Conservation (phyloP, 805 yeast species). For the Teunomyces panamensis region DNA sequence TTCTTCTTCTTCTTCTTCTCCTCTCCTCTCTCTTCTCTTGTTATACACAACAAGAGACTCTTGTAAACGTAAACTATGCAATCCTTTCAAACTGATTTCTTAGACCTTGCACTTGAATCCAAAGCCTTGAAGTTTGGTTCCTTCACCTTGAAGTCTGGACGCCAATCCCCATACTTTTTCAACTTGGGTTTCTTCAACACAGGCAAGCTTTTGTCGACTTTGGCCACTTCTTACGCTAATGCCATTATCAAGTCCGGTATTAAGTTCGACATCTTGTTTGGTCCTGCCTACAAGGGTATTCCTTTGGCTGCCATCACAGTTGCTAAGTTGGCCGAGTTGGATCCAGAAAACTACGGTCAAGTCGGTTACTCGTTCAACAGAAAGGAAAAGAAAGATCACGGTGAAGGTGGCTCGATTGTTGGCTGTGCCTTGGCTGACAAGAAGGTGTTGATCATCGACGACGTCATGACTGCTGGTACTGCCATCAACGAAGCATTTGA, state of each 20-base stretch:
- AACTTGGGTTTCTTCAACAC: conserved; percentile 87
- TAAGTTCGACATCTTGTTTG: conserved; percentile 87
- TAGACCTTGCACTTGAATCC: conserved; percentile 78
- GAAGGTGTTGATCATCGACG: conserved; percentile 84
- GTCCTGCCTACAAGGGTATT: conserved; percentile 98
- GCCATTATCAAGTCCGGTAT: conserved; percentile 79
- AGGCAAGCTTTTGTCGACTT: conserved; percentile 71
- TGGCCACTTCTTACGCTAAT: conserved; percentile 86
- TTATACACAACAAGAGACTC: conserved; percentile 4
- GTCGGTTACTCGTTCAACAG: conserved; percentile 93
- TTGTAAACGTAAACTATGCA: conserved; percentile 24
- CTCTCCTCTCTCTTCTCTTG: conserved; percentile 6
- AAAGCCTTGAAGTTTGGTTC: conserved; percentile 83
- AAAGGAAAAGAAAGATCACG: conserved; percentile 95
- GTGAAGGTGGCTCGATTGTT: conserved; percentile 95
- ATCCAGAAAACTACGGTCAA: conserved; percentile 69
- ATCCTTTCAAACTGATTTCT: conserved; percentile 59
- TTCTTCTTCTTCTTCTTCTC: conserved; percentile 2
- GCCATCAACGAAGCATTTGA: conserved; percentile 93
- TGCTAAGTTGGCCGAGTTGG: conserved; percentile 87
- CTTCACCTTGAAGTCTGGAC: conserved; percentile 88
- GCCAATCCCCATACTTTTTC: conserved; percentile 94
- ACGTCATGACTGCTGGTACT: conserved; percentile 98
- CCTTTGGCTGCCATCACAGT: conserved; percentile 92
- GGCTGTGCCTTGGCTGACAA: conserved; percentile 75